Percentiles rank a stretch among this genome's conserved stretches.
phyloP scores from a whole-genome alignment of 208 protist genomes.

The Acanthamoeba culbertsoni region DNA sequence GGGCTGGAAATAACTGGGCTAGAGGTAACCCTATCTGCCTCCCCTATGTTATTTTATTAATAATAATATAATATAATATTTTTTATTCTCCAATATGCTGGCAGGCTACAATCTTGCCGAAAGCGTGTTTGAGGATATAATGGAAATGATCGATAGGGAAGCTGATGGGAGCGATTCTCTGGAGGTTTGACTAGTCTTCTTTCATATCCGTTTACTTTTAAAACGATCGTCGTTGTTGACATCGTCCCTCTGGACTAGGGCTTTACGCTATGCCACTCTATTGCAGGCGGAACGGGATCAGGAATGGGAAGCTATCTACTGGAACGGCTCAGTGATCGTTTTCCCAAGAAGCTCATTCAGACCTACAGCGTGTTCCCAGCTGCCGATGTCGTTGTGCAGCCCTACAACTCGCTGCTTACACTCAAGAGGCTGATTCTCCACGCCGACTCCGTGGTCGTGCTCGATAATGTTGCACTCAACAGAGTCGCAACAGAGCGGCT shows the following conservation, averaged over 20 bases:
- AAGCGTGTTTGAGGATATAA: constrained; percentile 90
- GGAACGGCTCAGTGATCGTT: constrained; percentile 97
- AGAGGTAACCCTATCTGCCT: constrained; percentile 80
- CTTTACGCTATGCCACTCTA: constrained; percentile 98
- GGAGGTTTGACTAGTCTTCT: constrained; percentile 82
- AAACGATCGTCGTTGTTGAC: neutral
- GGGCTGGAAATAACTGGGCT: constrained; percentile 99
- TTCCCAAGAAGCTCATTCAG: constrained; percentile 97
- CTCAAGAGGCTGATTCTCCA: constrained; percentile 97
- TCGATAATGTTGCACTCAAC: constrained; percentile 99
- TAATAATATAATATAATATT: neutral
- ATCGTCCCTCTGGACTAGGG: constrained; percentile 73
- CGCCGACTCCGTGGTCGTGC: constrained; percentile 96
- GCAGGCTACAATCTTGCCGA: constrained; percentile 85
- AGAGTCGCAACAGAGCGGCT: constrained; percentile 96
- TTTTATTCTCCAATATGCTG: neutral
- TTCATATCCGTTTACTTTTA: neutral
- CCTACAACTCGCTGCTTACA: constrained; percentile 99
- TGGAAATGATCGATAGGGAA: constrained; percentile 99
- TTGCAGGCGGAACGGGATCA: constrained; percentile 99
- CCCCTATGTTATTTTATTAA: neutral
- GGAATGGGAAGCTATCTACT: constrained; percentile 99
- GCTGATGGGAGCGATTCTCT: constrained; percentile 98
- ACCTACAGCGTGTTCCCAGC: constrained; percentile 99
- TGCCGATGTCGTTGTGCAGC: constrained; percentile 98